Conservation (phyloP, 2,329 filamentous ascomycete species). For the Fusarium succisae region DNA sequence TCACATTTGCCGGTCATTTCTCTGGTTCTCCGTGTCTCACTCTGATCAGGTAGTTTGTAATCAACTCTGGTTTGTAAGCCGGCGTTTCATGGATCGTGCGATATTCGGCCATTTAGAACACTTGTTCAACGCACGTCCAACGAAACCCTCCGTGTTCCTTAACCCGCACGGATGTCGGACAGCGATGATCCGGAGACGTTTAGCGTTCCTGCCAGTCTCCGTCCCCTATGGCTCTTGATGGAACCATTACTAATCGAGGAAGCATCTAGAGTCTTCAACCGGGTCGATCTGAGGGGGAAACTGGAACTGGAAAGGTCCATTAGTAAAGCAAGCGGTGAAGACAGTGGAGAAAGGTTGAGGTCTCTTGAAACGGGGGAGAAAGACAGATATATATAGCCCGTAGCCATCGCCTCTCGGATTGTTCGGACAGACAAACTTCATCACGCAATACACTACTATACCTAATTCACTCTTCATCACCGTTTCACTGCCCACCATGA, state of each 20-base stretch:
- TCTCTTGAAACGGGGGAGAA: neutral
- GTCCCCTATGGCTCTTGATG: neutral
- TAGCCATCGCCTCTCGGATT: neutral
- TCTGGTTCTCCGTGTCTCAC: neutral
- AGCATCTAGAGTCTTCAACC: conserved; percentile 25
- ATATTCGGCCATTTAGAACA: neutral
- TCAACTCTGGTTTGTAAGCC: conserved; percentile 12
- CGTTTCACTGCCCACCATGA: conserved; percentile 43
- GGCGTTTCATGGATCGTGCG: neutral
- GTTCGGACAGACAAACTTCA: neutral
- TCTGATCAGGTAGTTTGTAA: neutral
- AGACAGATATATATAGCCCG: conserved; percentile 19
- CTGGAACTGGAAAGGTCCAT: neutral
- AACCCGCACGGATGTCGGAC: neutral
- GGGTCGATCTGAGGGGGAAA: neutral
- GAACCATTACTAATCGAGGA: conserved; percentile 28
- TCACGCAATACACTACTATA: conserved; percentile 32
- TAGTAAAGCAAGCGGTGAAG: conserved; percentile 30
- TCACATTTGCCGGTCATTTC: neutral
- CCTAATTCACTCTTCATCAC: neutral
- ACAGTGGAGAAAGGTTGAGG: neutral
- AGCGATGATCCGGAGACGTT: neutral
- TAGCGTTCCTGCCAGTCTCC: neutral
- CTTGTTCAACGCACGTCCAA: neutral
- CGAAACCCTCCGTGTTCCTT: neutral